Evolutionary conservation across 2,329 filamentous ascomycete species (phyloP), one percentile per base, ranked within the genome.

Genomic region (Cordyceps cateniannulata): DNA sequence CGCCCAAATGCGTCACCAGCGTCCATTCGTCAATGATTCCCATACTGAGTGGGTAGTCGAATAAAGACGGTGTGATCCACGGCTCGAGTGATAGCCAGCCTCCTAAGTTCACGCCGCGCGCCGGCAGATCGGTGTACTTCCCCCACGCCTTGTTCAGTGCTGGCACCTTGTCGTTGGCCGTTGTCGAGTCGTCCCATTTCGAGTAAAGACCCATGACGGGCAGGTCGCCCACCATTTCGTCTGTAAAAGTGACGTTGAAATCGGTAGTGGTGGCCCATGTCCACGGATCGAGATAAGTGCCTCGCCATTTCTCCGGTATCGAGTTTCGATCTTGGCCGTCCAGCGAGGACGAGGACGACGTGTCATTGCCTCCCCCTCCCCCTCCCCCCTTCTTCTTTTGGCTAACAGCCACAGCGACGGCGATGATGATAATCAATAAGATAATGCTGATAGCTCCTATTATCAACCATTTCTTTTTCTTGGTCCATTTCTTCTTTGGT

Each of bases 51-150:
- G 88, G 91, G 63, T 82, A 82, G 63, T 85, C 76, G 76, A 99
- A 99, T 27, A 96, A 81, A 0, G 93, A 97, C 0, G 95, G 95
- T 4, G 91, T 93, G 71, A 99, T 98, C 72, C 96, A 97, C 0
- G 95, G 95, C 69, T 99, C 95, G 14, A 99, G 77, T 3, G 89
- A 90, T 1, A 99, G 83, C 95, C 95, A 99, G 14, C 95, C 95
- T 55, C 95, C 95, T 1, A 98, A 72, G 68, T 96, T 98, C 40
- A 98, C 91, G 1, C 95, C 95, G 7, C 93, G 85, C 25, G 96
- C 91, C 2, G 93, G 92, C 59, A 81, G 86, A 24, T 84, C 85
- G 2, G 86, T 84, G 68, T 98, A 99, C 2, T 87, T 78, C 7
- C 85, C 85, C 83, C 93, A 97, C 1, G 80, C 69, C 63, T 93